Evolutionary conservation across 78 protist species (phyloP), one percentile per base, ranked within the genome.

Genomic region (Protostelium mycophagum): DNA sequence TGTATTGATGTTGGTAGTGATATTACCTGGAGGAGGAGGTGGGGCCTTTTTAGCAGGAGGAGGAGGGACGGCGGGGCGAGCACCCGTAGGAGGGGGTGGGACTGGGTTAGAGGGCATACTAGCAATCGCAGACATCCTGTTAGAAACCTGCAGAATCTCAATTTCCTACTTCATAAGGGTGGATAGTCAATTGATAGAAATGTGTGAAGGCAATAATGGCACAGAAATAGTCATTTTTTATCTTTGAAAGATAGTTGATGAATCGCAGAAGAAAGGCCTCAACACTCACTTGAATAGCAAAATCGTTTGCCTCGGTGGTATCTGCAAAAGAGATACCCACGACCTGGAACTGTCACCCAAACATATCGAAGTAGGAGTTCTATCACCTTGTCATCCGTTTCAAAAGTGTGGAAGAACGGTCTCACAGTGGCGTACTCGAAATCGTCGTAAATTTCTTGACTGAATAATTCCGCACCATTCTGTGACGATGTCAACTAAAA

Each of bases 261-360:
- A 88, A 73, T 25, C 35, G 63, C 89, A 85, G 88, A 88, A 35
- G 87, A 35, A 37, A 86, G 0, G 25, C 37, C 1, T 36, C 38
- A 25, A 16, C 5, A 51, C 73, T 51, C 73, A 51, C 73, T 51
- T 51, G 73, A 25, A 5, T 51, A 25, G 73, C 73, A 51, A 94
- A 92, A 31, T 87, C 92, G 1, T 37, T 88, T 1, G 96, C 93
- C 84, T 94, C 96, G 28, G 36, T 37, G 1, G 39, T 83, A 63
- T 91, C 91, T 35, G 90, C 96, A 83, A 94, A 94, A 34, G 96
- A 94, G 38, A 94, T 39, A 84, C 93, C 93, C 85, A 38, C 90
- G 34, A 94, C 92, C 38, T 84, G 35, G 0, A 63, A 38, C 85
- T 94, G 94, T 89, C 93, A 91, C 85, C 88, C 94, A 89, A 94